Evolutionary conservation across 2,329 filamentous ascomycete species (phyloP).

Genomic region (Botrytis pseudocinerea): DNA sequence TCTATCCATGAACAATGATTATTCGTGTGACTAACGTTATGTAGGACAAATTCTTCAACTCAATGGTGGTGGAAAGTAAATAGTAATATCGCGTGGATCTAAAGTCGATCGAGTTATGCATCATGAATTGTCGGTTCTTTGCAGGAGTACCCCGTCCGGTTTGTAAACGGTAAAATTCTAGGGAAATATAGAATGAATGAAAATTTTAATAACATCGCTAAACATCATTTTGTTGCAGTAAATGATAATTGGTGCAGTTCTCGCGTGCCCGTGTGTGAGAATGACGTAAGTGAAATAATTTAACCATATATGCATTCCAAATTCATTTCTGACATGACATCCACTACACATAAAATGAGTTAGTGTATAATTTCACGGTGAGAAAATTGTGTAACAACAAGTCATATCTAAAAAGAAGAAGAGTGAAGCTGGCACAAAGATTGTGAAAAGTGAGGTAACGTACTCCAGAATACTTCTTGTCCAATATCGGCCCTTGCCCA

Average conservation of each 20-base stretch:
- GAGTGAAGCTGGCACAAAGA: not conserved
- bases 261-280: not conserved
- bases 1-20: not conserved
- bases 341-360: slow-evolving; percentile 3
- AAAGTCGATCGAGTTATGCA: not conserved
- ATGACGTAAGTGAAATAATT: not conserved
- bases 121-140: slow-evolving; percentile 6
- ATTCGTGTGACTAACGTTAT: not conserved
- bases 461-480: slow-evolving; percentile 35
- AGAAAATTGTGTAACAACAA: not conserved
- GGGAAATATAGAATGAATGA: not conserved
- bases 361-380: not conserved
- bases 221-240: not conserved
- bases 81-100: not conserved
- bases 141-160: not conserved
- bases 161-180: not conserved
- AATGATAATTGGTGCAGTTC: not conserved
- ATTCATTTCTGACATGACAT: slow-evolving; percentile 20
- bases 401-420: not conserved
- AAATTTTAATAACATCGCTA: not conserved
- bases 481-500: slow-evolving; percentile 35
- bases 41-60: slow-evolving; percentile 26
- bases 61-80: slow-evolving; percentile 25
- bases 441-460: not conserved
- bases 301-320: slow-evolving; percentile 19